Evolutionary conservation across 805 yeast species (phyloP).

Genomic region (Ogataea polymorpha): DNA sequence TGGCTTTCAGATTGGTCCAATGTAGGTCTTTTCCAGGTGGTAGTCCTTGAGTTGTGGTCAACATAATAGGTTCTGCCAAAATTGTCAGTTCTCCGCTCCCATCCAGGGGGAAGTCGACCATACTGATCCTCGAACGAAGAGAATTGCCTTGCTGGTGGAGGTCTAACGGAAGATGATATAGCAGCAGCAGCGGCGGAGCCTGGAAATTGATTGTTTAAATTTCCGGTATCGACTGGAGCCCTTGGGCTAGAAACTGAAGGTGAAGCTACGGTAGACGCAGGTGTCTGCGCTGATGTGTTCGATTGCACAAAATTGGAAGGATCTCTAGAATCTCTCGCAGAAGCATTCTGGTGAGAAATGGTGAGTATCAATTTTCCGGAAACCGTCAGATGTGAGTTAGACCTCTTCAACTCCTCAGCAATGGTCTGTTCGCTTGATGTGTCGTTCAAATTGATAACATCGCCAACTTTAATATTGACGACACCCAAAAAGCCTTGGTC

Average conservation of each 20-base stretch:
- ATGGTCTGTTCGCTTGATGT: slow-evolving; percentile 71
- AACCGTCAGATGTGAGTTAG: slow-evolving; percentile 90
- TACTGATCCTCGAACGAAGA: slow-evolving; percentile 96
- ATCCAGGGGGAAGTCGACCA: slow-evolving; percentile 96
- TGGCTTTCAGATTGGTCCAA: slow-evolving; percentile 75
- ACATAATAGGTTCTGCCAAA: slow-evolving; percentile 97
- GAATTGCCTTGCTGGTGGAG: slow-evolving; percentile 51
- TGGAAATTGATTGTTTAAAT: slow-evolving; percentile 23
- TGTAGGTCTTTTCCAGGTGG: slow-evolving; percentile 99
- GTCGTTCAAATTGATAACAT: slow-evolving; percentile 67
- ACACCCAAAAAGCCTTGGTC: slow-evolving; percentile 98
- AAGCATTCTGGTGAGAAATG: slow-evolving; percentile 45
- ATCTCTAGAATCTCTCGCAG: slow-evolving; percentile 27
- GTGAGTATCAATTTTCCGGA: slow-evolving; percentile 86
- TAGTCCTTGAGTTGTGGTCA: slow-evolving; percentile 95
- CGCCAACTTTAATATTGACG: slow-evolving; percentile 85
- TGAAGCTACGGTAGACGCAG: slow-evolving; percentile 8
- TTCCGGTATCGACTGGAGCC: slow-evolving; percentile 12
- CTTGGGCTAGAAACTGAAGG: slow-evolving; percentile 13
- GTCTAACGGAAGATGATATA: slow-evolving; percentile 25
- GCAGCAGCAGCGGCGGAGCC: slow-evolving; percentile 29
- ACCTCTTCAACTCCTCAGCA: slow-evolving; percentile 86
- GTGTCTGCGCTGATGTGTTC: slow-evolving; percentile 2
- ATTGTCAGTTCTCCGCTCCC: slow-evolving; percentile 98
- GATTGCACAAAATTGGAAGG: slow-evolving; percentile 26